Evolutionary conservation across 139 green algal genomes (phyloP).

Genomic region (Chlamydomonas sp.): DNA sequence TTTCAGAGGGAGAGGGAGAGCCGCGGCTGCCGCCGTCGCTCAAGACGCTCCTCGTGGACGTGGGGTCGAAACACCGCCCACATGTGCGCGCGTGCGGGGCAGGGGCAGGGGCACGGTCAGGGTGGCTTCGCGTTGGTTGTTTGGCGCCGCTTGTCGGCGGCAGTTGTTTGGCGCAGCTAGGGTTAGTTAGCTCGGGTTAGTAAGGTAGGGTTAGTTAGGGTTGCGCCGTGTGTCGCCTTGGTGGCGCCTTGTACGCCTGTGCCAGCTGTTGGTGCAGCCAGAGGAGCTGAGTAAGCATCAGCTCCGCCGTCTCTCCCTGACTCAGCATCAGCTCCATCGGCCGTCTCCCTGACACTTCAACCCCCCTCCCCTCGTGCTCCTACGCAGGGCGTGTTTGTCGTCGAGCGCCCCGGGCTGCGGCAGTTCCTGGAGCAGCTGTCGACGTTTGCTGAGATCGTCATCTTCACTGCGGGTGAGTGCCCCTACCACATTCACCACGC

Average conservation of each 20-base stretch:
- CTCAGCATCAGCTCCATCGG: background rate
- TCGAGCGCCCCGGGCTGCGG: constrained; percentile 71
- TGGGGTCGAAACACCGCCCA: too few species aligned
- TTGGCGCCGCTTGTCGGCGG: too few species aligned
- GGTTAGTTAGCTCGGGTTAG: too few species aligned
- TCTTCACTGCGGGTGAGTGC: constrained; percentile 88
- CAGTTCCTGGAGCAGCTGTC: constrained; percentile 61
- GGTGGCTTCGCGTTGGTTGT: too few species aligned
- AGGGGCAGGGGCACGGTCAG: too few species aligned
- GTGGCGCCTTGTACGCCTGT: too few species aligned
- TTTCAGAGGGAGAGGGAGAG: too few species aligned
- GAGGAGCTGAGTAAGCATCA: background rate
- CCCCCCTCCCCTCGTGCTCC: background rate
- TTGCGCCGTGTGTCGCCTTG: too few species aligned
- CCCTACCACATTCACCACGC: too few species aligned
- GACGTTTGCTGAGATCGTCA: constrained; percentile 61
- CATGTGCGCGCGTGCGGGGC: background rate
- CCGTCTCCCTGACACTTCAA: background rate
- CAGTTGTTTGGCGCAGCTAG: too few species aligned
- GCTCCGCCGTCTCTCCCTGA: background rate
- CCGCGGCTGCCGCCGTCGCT: background rate
- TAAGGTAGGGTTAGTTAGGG: too few species aligned
- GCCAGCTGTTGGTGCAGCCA: too few species aligned
- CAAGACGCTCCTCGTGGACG: background rate
- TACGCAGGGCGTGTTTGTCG: constrained; percentile 78